Evolutionary conservation across 257 asterid species (phyloP).

Genomic region (Solanum phureja): DNA sequence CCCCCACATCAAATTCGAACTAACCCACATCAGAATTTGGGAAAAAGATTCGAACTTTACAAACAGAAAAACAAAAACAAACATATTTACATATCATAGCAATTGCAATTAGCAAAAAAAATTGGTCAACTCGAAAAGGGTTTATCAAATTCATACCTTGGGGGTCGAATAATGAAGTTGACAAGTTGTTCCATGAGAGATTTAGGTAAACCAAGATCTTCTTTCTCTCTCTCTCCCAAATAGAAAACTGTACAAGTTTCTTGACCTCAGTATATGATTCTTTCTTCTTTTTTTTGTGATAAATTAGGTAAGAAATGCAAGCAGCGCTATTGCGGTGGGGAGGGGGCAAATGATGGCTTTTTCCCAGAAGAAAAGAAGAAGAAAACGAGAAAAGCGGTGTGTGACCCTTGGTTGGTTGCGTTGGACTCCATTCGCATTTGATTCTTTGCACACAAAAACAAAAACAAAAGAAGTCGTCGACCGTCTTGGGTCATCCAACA

Average conservation of each 20-base stretch:
- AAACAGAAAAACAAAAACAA: neutral
- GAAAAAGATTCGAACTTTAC: conserved; percentile 18
- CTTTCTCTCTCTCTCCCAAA: neutral
- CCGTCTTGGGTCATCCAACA: neutral
- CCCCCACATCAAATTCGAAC: conserved; percentile 7
- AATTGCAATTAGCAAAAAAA: neutral
- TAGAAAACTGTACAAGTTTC: neutral
- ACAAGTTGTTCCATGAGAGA: conserved; percentile 87
- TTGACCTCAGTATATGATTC: neutral
- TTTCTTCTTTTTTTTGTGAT: neutral
- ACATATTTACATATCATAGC: neutral
- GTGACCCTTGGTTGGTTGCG: neutral
- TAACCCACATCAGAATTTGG: neutral
- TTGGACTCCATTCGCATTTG: neutral
- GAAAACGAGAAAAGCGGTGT: neutral
- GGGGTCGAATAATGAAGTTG: conserved; percentile 94
- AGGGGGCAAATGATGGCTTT: neutral
- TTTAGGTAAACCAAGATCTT: conserved; percentile 38
- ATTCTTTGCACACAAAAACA: neutral
- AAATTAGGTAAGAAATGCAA: neutral
- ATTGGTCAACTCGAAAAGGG: neutral
- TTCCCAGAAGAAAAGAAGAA: neutral
- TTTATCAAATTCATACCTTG: conserved; percentile 44
- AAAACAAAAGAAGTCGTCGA: neutral
- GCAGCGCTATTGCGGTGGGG: neutral